phyloP scores from a whole-genome alignment of 164 flowering plant genomes.

The Sedum album region DNA sequence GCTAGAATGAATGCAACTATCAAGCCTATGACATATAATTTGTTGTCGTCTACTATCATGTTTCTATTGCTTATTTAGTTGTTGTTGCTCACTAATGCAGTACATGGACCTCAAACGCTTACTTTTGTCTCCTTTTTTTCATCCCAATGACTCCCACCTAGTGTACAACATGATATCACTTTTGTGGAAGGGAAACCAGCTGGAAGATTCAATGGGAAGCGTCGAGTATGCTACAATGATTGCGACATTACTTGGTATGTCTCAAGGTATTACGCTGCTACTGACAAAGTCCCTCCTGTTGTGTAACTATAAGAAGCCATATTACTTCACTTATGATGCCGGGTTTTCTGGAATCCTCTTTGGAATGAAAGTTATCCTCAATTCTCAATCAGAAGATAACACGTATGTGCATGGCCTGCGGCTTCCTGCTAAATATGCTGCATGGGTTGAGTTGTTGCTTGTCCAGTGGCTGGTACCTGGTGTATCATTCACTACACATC shows the following conservation, averaged over 20 bases:
- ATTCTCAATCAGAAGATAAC: slow-evolving; percentile 50
- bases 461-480: slow-evolving; percentile 88
- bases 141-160: slow-evolving; percentile 74
- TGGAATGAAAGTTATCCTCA: slow-evolving; percentile 88
- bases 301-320: slow-evolving; percentile 54
- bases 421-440: slow-evolving; percentile 73
- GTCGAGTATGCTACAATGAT: slow-evolving; percentile 73
- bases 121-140: slow-evolving; percentile 78
- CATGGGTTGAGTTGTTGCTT: slow-evolving; percentile 85
- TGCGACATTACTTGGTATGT: slow-evolving; percentile 56
- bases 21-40: not conserved
- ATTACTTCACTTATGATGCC: slow-evolving; percentile 60
- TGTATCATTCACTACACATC: slow-evolving; percentile 91
- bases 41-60: not conserved
- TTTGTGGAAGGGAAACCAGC: slow-evolving; percentile 88
- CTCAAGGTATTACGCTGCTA: slow-evolving; percentile 80
- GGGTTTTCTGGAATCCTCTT: slow-evolving; percentile 97
- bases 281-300: slow-evolving; percentile 64
- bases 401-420: slow-evolving; percentile 62
- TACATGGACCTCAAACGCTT: slow-evolving; percentile 71
- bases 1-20: not conserved
- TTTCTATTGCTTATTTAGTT: not conserved
- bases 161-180: slow-evolving; percentile 96
- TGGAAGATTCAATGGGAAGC: slow-evolving; percentile 87
- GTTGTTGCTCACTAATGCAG: slow-evolving; percentile 35